Conservation (phyloP, 2,329 filamentous ascomycete species). For the Talaromyces sp. region DNA sequence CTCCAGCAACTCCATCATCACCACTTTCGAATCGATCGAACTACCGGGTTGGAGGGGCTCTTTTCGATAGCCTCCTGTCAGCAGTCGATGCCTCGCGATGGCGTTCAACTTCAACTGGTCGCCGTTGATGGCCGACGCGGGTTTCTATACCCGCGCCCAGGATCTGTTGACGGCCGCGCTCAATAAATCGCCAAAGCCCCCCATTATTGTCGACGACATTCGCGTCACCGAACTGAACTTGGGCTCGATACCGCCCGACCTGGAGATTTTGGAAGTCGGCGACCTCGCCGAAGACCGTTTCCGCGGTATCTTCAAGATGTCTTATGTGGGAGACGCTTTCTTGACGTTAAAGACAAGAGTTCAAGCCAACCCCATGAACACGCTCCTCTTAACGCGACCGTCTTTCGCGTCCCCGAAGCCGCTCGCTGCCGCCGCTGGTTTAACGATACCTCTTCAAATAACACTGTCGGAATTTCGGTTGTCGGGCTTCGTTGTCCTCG, state of each 20-base stretch:
- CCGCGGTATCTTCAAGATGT: conserved; percentile 99
- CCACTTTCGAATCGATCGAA: neutral
- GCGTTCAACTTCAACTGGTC: conserved; percentile 99
- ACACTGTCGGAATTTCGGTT: conserved; percentile 93
- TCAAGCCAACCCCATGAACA: conserved; percentile 96
- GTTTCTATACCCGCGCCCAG: conserved; percentile 83
- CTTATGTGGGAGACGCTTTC: conserved; percentile 91
- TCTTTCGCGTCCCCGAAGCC: conserved; percentile 90
- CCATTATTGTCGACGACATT: conserved; percentile 99
- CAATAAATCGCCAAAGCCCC: conserved; percentile 96
- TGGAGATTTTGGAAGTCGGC: conserved; percentile 96
- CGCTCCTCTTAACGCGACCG: conserved; percentile 86
- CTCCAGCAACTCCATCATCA: neutral
- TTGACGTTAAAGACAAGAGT: conserved; percentile 93
- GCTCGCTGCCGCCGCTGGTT: conserved; percentile 79
- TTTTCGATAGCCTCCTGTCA: neutral
- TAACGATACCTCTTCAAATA: conserved; percentile 97
- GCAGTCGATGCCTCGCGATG: conserved; percentile 51
- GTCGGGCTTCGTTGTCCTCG: conserved; percentile 93
- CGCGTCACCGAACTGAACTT: conserved; percentile 97
- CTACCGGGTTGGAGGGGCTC: conserved; percentile 3
- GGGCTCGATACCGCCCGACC: conserved; percentile 85
- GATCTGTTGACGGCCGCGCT: conserved; percentile 91
- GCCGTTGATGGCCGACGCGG: conserved; percentile 91
- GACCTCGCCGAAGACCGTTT: conserved; percentile 96